phyloP scores from a whole-genome alignment of 805 yeast genomes.

The Kuraishia floccosa region DNA sequence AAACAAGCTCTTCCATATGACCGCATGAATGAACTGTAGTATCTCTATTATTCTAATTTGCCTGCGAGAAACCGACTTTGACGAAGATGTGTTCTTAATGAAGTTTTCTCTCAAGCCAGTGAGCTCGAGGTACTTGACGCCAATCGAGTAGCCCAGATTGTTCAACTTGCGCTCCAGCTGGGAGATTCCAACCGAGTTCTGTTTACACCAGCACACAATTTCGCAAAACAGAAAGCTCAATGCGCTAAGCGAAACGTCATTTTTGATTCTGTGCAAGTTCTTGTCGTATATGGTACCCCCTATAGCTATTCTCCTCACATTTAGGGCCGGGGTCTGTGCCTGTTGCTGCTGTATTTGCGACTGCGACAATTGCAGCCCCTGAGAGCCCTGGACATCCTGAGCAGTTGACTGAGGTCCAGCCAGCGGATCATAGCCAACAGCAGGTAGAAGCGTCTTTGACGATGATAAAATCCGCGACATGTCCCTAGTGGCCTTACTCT shows the following conservation, averaged over 20 bases:
- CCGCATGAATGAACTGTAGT: conserved; percentile 63
- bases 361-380: not conserved
- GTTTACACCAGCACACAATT: conserved; percentile 53
- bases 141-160: conserved; percentile 68
- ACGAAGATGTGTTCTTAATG: conserved; percentile 30
- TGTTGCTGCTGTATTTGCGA: conserved; percentile 6
- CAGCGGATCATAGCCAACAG: conserved; percentile 32
- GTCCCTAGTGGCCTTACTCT: too few relatives aligned
- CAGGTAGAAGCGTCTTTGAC: too few relatives aligned
- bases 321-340: conserved; percentile 21
- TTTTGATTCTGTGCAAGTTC: conserved; percentile 50
- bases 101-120: conserved; percentile 56
- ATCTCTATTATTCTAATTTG: conserved; percentile 64
- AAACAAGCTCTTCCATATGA: conserved; percentile 65
- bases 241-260: conserved; percentile 57
- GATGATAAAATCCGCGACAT: too few relatives aligned
- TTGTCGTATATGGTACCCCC: conserved; percentile 46
- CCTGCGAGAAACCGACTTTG: conserved; percentile 54
- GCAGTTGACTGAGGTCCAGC: conserved; percentile 28
- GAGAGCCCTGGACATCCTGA: not conserved
- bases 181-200: conserved; percentile 51
- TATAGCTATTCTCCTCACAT: too few relatives aligned
- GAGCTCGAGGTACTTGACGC: conserved; percentile 60
- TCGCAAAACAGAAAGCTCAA: conserved; percentile 63
- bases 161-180: conserved; percentile 53